Base-by-base conservation (phyloP, 306 rosid genomes). In the Gynostemma pentaphyllum region DNA sequence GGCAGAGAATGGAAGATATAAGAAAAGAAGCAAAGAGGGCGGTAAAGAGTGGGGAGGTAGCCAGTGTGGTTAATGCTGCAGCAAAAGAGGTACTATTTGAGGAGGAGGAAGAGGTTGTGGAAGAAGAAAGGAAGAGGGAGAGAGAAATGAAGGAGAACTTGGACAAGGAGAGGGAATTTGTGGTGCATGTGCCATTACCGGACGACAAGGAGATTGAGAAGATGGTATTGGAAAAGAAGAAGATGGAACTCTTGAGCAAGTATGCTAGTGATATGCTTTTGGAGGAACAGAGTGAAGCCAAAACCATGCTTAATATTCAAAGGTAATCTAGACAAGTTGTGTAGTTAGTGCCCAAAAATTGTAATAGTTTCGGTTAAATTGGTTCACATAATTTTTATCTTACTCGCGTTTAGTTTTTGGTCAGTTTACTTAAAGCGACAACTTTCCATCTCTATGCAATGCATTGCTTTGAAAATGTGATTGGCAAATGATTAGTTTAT, bases 161-260 rank as follows among this genome's bases (percentile, higher is more conserved):
- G 52, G 83, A 74, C 55, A 76, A 72, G 70, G 89, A 76, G 70
- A 82, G 72, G 67, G 88, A 88, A 76, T 92, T 92, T 32, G 81
- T 92, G 51, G 98, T 72, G 26, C 98, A 92, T 4, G 98, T 92
- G 68, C 98, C 98, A 0, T 55, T 88, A 72, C 96, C 96, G 0
- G 96, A 92, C 69, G 81, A 75, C 23, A 86, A 78, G 81, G 98
- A 92, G 75, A 88, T 92, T 16, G 98, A 92, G 84, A 88, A 39
- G 79, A 92, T 88, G 98, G 90, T 92, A 64, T 34, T 92, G 73
- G 83, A 92, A 90, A 92, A 88, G 88, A 92, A 92, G 81, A 88
- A 88, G 83, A 73, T 45, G 81, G 98, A 92, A 29, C 59, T 92
- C 36, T 71, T 88, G 76, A 81, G 69, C 47, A 86, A 60, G 86